Percentiles rank a stretch among this genome's conserved stretches.
Conservation (phyloP, 2,329 filamentous ascomycete species). For the Keithomyces neogunnii region DNA sequence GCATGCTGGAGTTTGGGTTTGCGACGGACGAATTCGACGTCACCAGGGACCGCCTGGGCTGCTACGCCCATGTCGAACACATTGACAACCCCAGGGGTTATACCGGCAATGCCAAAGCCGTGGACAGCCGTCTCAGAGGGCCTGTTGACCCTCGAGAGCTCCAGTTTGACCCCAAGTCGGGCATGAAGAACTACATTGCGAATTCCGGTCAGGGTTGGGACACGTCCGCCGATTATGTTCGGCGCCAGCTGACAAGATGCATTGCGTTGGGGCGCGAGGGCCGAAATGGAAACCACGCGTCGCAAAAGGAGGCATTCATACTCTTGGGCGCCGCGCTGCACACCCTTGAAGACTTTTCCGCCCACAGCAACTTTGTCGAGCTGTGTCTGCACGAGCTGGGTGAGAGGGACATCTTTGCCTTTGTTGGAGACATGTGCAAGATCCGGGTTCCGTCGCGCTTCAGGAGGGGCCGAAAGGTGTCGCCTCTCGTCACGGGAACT, state of each 20-base stretch:
- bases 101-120: conserved; percentile 64
- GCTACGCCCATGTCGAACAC: conserved; percentile 65
- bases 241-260: conserved; percentile 57
- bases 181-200: conserved; percentile 96
- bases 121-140: conserved; percentile 40
- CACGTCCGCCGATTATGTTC: conserved; percentile 74
- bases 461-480: conserved; percentile 43
- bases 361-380: conserved; percentile 71
- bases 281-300: conserved; percentile 47
- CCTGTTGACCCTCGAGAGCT: conserved; percentile 45
- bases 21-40: conserved; percentile 75
- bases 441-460: conserved; percentile 42
- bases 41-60: conserved; percentile 65
- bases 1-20: conserved; percentile 41
- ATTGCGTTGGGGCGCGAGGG: conserved; percentile 63
- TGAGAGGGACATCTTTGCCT: conserved; percentile 55
- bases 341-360: conserved; percentile 56
- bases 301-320: conserved; percentile 59
- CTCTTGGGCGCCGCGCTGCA: conserved; percentile 64
- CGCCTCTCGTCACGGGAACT: conserved; percentile 57
- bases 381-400: conserved; percentile 63
- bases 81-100: conserved; percentile 72
- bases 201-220: conserved; percentile 69
- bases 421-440: conserved; percentile 15
- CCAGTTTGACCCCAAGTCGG: conserved; percentile 60